Evolutionary conservation across 768 basidiomycete genomes (phyloP), one percentile per base, ranked within the genome.

Genomic region (Phaffia australis): DNA sequence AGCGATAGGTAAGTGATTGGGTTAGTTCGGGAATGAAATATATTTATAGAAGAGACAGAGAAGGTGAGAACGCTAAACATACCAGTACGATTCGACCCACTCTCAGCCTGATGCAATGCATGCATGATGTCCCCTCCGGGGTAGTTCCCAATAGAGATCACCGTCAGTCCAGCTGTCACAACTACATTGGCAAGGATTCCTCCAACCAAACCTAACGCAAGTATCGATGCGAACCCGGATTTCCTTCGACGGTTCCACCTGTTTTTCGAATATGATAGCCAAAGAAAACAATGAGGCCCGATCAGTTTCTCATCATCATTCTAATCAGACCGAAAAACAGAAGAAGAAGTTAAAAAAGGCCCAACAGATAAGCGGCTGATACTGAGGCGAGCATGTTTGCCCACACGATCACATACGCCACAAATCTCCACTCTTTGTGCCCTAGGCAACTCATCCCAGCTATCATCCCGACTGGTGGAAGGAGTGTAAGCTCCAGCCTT

Each of bases 391-490:
- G 83, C 3, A 92, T 75, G 71, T 95, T 94, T 75, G 90, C 79
- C 1, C 83, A 73, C 0, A 93, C 92, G 0, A 97, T 82, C 21
- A 84, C 81, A 73, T 98, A 98, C 9, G 90, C 81, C 65, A 98
- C 79, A 76, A 99, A 99, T 8, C 95, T 83, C 95, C 95, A 99
- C 77, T 99, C 95, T 75, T 99, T 99, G 77, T 99, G 95, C 0
- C 83, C 85, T 1, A 97, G 79, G 35, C 74, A 79, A 73, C 90
- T 92, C 74, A 98, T 82, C 1, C 67, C 73, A 0, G 56, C 70
- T 0, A 76, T 42, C 68, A 75, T 68, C 0, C 57, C 70, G 3
- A 84, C 30, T 2, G 82, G 79, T 0, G 85, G 82, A 14, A 57
- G 32, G 14, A 80, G 58, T 4, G 85, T 75, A 48, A 87, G 78